Base-by-base conservation (phyloP, 1,284 basidiomycete species). In the Clitocybe nebularis region DNA sequence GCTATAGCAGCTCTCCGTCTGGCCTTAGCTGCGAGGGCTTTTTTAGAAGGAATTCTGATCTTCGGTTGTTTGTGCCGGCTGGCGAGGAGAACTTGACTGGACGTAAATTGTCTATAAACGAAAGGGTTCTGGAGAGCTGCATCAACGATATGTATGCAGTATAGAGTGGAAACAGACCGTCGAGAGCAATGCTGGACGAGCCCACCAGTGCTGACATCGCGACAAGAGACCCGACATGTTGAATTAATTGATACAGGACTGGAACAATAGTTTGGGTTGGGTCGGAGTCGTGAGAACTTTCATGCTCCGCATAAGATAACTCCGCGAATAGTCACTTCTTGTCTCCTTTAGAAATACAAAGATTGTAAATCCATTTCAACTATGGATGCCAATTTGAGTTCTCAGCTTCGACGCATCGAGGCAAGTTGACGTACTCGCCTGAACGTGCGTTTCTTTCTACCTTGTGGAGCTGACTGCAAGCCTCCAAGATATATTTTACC, bases 11-110 rank as follows among this genome's bases (percentile, higher is more conserved):
- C 71, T 48, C 64, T 69, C 55, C 68, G 68, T 38, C 65, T 63
- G 10, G 66, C 63, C 52, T 77, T 79, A n/a, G 76, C 74, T 16
- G 79, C 81, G 19, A 77, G 66, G 20, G 80, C 75, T 53, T 81
- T 82, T 63, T 85, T 86, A 5, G 79, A 77, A 5, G 72, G 76
- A 4, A 70, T 60, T 3, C 73, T 67, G 38, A 74, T 74, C 57
- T 73, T 70, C n/a, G 62, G 50, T 40, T 57, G 70, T 55, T 72
- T 74, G 49, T 73, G 67, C 43, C 65, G 72, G 46, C 69, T 72
- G 9, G 71, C 74, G 26, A 73, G 59, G 19, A 70, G 54, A 45
- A 63, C 57, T 36, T 60, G 62, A 13, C 66, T 77, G 4, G 72
- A 73, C 23, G 74, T 75, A 55, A 86, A 83, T 35, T 63, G 60